phyloP scores from a whole-genome alignment of 2,329 filamentous ascomycete species.

The Diaporthe sp. region DNA sequence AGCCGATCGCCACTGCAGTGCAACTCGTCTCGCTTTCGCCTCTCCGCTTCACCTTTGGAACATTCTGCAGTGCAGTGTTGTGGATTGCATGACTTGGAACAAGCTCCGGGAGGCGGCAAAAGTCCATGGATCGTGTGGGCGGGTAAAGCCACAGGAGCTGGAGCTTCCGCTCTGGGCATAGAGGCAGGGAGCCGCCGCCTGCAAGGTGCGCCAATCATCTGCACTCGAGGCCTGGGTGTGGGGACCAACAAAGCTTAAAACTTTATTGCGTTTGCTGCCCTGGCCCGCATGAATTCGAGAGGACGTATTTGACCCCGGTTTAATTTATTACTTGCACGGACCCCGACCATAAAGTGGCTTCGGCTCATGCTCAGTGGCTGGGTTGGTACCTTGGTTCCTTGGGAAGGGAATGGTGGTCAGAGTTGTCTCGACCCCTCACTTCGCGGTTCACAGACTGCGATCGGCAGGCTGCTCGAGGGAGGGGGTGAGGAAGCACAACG shows the following conservation, averaged over 20 bases:
- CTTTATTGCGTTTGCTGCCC: conserved; percentile 25
- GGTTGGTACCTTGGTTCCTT: conserved; percentile 4
- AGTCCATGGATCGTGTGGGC: not conserved
- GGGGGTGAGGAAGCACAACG: conserved; percentile 5
- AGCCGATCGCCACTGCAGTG: not conserved
- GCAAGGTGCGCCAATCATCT: conserved; percentile 25
- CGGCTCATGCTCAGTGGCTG: conserved; percentile 4
- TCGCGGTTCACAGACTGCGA: not conserved
- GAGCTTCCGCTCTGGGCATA: conserved; percentile 19
- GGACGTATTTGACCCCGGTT: not conserved
- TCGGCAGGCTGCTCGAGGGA: no score
- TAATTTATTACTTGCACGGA: not conserved
- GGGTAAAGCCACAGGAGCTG: conserved; percentile 4
- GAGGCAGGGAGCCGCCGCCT: not conserved
- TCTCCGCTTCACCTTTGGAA: not conserved
- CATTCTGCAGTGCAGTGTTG: not conserved
- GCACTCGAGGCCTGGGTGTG: not conserved
- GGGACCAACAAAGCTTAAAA: conserved; percentile 26
- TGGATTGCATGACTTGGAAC: not conserved
- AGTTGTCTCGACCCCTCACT: conserved; percentile 3
- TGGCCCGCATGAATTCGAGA: conserved; percentile 10
- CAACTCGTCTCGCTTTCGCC: not conserved
- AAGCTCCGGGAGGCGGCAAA: conserved; percentile 11
- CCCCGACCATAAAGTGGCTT: not conserved
- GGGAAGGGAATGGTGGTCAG: conserved; percentile 11